A percentile compares a stretch with the other conserved stretches of the same genome.
Evolutionary conservation across 805 yeast genomes (phyloP).

Genomic region (Candida lessepsii): DNA sequence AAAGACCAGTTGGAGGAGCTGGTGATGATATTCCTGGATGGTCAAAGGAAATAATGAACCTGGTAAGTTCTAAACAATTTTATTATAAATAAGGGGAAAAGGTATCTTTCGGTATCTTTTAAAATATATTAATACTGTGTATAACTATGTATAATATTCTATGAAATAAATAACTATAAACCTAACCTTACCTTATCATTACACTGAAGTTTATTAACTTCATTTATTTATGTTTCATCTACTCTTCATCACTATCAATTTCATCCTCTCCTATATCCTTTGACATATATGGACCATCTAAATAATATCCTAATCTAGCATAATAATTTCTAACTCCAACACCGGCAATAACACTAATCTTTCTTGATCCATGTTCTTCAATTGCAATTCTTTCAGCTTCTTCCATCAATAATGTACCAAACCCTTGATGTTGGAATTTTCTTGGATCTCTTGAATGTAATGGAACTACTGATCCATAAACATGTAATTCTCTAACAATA

Average conservation of each 20-base stretch:
- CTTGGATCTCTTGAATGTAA: constrained; percentile 94
- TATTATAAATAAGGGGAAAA: constrained; percentile 4
- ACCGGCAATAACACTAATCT: constrained; percentile 93
- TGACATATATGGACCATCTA: constrained; percentile 99
- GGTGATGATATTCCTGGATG: constrained; percentile 93
- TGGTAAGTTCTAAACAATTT: constrained; percentile 6
- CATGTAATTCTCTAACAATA: constrained; percentile 95
- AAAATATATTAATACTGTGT: too few species aligned
- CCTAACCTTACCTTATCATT: background rate
- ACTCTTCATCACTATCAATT: background rate
- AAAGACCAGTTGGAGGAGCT: constrained; percentile 71
- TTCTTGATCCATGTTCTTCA: constrained; percentile 90
- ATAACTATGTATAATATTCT: constrained; percentile 1
- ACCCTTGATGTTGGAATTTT: constrained; percentile 98
- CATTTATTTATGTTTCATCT: background rate
- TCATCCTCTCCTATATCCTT: constrained; percentile 28
- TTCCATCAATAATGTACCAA: constrained; percentile 96
- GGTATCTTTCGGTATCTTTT: too few species aligned
- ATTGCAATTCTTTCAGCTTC: constrained; percentile 95
- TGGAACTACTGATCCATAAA: constrained; percentile 96
- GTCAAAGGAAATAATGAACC: constrained; percentile 57
- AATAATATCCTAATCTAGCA: constrained; percentile 82
- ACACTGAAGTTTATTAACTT: too few species aligned
- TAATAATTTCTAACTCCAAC: constrained; percentile 97
- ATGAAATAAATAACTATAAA: constrained; percentile 3